Base-by-base conservation (phyloP, 495 filamentous ascomycete genomes). In the Xylaria bambusicola region DNA sequence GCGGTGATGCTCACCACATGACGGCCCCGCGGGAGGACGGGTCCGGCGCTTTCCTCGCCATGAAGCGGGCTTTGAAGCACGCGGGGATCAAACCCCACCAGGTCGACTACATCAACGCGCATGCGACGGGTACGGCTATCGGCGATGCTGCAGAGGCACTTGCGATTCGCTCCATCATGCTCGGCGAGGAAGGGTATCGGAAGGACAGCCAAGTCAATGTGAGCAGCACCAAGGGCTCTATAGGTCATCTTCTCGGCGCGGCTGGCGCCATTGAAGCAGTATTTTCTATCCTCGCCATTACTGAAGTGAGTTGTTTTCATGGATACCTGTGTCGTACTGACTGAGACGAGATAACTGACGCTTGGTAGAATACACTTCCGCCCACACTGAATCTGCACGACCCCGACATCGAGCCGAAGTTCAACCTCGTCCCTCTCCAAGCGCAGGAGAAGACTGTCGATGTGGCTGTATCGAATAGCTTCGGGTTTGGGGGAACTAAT, bases 401-500 rank as follows among this genome's bases (percentile, higher is more conserved):
- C n/a, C 75, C 86, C 20, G 81, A 82, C 23, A 77, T 85, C 52
- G 89, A 85, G 8, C 91, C 92, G 50, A 78, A 87, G 53, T 96
- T 91, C 78, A 97, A 98, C 72, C 93, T 96, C 74, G 86, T 95
- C 2, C 86, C 92, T 0, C 77, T 85, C 1, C 60, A 78, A 29
- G 79, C 89, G 2, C 93, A 97, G 68, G 69, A 87, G 26, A 85
- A 85, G 62, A 58, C 76, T 9, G 85, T 97, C 21, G 80, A 88
- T 56, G 89, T 93, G 24, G 88, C 88, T 31, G 61, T 98, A 64
- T 92, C 90, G 18, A 98, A 98, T 67, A 98, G 93, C 68, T 98
- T 98, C 80, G 94, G 94, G 1, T 98, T 98, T 77, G 94, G 94
- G 9, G 94, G 94, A 27, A 98, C 94, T 8, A 98, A 98, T 76